Percentiles rank a stretch among this genome's conserved stretches.
Evolutionary conservation across 768 basidiomycete species (phyloP).

Genomic region (Rubroboletus satanas): DNA sequence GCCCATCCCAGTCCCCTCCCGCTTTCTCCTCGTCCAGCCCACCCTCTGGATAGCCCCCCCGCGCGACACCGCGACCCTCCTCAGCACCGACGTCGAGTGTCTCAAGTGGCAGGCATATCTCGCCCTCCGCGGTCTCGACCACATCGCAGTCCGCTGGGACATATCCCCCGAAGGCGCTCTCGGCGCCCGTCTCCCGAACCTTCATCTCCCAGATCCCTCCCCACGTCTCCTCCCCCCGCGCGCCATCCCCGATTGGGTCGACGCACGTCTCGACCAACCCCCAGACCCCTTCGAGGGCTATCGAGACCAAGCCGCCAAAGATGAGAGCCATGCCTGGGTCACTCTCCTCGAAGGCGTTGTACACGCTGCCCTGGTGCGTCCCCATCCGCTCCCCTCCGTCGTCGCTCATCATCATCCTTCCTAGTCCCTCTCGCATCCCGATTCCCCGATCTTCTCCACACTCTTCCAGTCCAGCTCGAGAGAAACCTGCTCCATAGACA

Average conservation of each 20-base stretch:
- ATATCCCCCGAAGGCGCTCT: conserved; percentile 66
- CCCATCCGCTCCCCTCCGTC: neutral
- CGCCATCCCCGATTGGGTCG: conserved; percentile 73
- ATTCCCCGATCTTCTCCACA: conserved; percentile 39
- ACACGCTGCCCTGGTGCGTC: conserved; percentile 68
- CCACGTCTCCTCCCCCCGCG: conserved; percentile 58
- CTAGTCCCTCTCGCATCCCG: conserved; percentile 50
- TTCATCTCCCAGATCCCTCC: conserved; percentile 52
- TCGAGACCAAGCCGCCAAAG: conserved; percentile 49
- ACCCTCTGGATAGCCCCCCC: conserved; percentile 69
- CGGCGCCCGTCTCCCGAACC: conserved; percentile 63
- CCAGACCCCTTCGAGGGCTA: conserved; percentile 63
- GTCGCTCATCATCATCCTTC: conserved; percentile 1
- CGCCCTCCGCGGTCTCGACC: conserved; percentile 51
- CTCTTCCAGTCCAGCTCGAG: conserved; percentile 38
- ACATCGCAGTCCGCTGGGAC: conserved; percentile 61
- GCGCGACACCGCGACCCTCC: conserved; percentile 26
- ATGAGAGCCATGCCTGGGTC: conserved; percentile 83
- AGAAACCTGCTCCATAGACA: conserved; percentile 37
- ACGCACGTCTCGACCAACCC: conserved; percentile 41
- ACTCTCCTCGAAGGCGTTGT: conserved; percentile 72
- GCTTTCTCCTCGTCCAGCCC: conserved; percentile 31
- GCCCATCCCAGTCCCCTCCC: conserved; percentile 31
- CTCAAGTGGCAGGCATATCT: conserved; percentile 86
- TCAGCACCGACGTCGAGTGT: conserved; percentile 80